Evolutionary conservation across 2,329 filamentous ascomycete species (phyloP).

Genomic region (Microdochium paspali): DNA sequence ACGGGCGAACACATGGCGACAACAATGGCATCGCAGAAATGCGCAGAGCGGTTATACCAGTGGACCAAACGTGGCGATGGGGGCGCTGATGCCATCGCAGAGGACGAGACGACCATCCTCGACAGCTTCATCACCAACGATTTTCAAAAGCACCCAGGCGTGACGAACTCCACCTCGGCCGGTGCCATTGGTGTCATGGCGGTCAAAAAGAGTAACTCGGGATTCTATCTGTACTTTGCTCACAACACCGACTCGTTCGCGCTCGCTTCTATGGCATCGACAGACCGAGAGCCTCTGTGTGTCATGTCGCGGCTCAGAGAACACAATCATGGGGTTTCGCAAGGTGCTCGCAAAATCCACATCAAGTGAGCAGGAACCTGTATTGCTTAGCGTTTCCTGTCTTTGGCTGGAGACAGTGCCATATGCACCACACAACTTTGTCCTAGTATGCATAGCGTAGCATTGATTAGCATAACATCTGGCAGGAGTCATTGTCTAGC

Average conservation of each 20-base stretch:
- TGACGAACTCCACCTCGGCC: constrained; percentile 67
- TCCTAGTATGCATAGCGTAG: background rate
- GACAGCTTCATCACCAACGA: constrained; percentile 73
- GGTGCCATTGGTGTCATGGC: constrained; percentile 86
- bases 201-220: constrained; percentile 72
- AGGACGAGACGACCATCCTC: constrained; percentile 69
- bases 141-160: constrained; percentile 87
- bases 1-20: constrained; percentile 98
- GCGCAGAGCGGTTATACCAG: constrained; percentile 76
- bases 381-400: background rate
- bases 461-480: background rate
- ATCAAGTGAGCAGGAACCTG: constrained; percentile 8
- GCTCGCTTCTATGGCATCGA: constrained; percentile 77
- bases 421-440: too few relatives aligned
- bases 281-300: constrained; percentile 64
- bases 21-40: constrained; percentile 80
- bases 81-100: constrained; percentile 55
- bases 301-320: constrained; percentile 74
- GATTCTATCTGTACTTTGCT: constrained; percentile 81
- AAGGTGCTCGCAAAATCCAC: constrained; percentile 42
- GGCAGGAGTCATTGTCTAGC: background rate
- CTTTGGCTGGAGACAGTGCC: too few relatives aligned
- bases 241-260: constrained; percentile 92
- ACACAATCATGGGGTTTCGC: constrained; percentile 38
- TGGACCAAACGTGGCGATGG: constrained; percentile 49